Conservation (phyloP, 106 monocot species). For the Phalaenopsis equestris region DNA sequence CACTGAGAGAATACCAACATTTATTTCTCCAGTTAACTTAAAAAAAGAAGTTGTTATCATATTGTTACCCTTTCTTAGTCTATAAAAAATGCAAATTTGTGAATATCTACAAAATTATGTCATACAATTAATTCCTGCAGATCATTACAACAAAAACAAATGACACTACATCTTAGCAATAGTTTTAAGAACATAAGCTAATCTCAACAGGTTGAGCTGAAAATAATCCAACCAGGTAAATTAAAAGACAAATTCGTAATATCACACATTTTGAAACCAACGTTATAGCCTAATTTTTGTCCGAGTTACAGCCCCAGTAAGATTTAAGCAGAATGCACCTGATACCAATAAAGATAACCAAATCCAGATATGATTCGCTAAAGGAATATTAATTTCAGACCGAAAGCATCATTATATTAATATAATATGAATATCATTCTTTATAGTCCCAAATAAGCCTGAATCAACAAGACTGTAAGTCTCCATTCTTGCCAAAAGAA, state of each 20-base stretch:
- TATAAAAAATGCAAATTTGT: too few species aligned
- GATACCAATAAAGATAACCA: neutral
- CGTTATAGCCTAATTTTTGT: too few species aligned
- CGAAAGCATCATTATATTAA: neutral
- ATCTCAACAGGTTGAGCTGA: too few species aligned
- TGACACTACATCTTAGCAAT: neutral
- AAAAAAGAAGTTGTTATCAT: neutral
- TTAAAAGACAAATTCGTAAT: too few species aligned
- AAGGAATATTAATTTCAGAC: neutral
- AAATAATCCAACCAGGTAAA: too few species aligned
- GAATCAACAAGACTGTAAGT: too few species aligned
- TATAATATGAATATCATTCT: too few species aligned
- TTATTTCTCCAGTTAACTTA: neutral
- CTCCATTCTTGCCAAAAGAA: too few species aligned
- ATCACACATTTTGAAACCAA: too few species aligned
- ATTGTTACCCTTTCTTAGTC: too few species aligned
- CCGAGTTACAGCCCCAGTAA: neutral
- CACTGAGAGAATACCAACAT: conserved; percentile 9
- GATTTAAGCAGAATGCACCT: neutral
- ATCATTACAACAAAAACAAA: neutral
- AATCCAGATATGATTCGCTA: neutral
- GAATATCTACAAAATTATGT: neutral
- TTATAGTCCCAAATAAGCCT: too few species aligned
- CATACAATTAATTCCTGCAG: neutral
- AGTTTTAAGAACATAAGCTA: neutral